Evolutionary conservation across 129 eudicot genomes (phyloP).

Genomic region (Chrysanthemum seticuspe): DNA sequence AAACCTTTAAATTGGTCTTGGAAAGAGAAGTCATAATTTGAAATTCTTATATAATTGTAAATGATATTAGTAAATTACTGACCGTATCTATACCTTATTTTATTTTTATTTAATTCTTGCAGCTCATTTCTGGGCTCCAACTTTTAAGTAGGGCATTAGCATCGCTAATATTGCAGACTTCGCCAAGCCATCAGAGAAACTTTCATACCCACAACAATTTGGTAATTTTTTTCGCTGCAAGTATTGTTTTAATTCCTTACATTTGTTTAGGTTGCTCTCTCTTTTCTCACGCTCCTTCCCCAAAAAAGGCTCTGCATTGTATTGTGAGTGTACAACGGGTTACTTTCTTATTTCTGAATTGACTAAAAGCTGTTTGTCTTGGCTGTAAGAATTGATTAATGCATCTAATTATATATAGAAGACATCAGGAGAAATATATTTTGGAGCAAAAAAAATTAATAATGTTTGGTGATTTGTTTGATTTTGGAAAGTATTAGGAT

Average conservation of each 20-base stretch:
- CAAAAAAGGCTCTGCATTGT: neutral
- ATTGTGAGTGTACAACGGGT: neutral
- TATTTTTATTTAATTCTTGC: slow-evolving; percentile 3
- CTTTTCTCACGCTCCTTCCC: neutral
- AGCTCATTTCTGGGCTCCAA: slow-evolving; percentile 99
- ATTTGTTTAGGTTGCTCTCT: neutral
- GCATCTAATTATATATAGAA: neutral
- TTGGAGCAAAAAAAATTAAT: slow-evolving; percentile 3
- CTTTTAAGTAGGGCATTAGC: slow-evolving; percentile 97
- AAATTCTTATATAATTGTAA: neutral
- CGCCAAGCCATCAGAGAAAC: slow-evolving; percentile 88
- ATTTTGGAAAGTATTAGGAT: slow-evolving; percentile 4
- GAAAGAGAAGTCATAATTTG: too few species aligned
- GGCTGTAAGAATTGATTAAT: neutral
- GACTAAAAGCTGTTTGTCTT: neutral
- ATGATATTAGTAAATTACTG: neutral
- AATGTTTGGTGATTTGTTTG: neutral
- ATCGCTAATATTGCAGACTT: slow-evolving; percentile 92
- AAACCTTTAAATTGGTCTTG: too few species aligned
- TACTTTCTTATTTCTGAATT: slow-evolving; percentile 1
- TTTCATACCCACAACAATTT: slow-evolving; percentile 97
- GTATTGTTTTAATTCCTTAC: neutral
- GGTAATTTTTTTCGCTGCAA: slow-evolving; percentile 41
- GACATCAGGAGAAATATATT: neutral
- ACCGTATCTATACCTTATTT: neutral